These are phyloP conservation scores for Eucalyptus shirleyi DNA, from an alignment of 345 rosid genomes.

Conservation along the genomic window DNA sequence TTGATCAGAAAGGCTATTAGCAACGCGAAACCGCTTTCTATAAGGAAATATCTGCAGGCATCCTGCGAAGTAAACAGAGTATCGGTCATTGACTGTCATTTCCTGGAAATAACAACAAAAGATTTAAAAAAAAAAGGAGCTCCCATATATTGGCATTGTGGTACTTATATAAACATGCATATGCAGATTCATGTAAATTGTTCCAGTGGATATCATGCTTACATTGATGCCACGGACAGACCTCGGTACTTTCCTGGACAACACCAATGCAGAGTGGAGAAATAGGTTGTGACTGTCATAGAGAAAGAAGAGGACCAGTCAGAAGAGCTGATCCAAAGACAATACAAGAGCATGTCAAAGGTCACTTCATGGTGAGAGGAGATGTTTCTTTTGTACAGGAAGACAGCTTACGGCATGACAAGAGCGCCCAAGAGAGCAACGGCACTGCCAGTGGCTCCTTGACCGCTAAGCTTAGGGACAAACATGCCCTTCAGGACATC, in stretches of 20 bases:
- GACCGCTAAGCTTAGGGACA: slow-evolving; percentile 22
- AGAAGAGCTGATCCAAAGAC: neutral
- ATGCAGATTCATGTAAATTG: neutral
- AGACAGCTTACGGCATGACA: slow-evolving; percentile 28
- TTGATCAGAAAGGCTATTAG: slow-evolving; percentile 50
- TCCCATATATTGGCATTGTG: neutral
- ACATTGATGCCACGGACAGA: slow-evolving; percentile 41
- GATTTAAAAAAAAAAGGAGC: neutral
- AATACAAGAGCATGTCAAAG: neutral
- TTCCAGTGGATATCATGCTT: neutral
- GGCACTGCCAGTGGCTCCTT: slow-evolving; percentile 25
- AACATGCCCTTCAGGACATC: slow-evolving; percentile 42
- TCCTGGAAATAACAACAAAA: neutral
- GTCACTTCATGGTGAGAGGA: neutral
- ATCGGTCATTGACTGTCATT: neutral
- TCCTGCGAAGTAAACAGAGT: slow-evolving; percentile 7
- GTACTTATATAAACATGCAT: neutral
- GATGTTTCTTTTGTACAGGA: neutral
- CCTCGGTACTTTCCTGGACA: slow-evolving; percentile 32
- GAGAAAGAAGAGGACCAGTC: neutral
- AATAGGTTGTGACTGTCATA: slow-evolving; percentile 30
- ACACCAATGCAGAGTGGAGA: slow-evolving; percentile 38
- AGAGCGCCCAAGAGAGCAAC: slow-evolving; percentile 42
- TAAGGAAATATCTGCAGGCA: slow-evolving; percentile 44
- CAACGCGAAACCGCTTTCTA: slow-evolving; percentile 52